Base-by-base conservation (phyloP, 345 rosid species). In the Bretschneidera sinensis region DNA sequence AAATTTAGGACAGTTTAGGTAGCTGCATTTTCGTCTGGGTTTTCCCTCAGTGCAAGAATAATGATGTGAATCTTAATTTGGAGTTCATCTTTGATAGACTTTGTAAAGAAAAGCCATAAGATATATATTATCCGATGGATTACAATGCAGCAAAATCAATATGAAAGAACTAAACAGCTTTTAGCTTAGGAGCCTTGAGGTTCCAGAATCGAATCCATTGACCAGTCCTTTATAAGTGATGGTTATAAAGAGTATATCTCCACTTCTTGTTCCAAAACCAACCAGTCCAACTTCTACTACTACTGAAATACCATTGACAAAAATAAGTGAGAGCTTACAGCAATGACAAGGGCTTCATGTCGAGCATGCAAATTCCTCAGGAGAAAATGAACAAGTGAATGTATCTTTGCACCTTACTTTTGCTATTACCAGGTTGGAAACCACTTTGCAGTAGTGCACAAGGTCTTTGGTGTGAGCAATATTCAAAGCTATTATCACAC, bases 281-380 rank as follows among this genome's bases (percentile, higher is more conserved):
- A 63, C 64, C 60, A 64, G 10, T 56, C 22, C 55, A 21, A 47
- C n/a, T n/a, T n/a, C n/a, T n/a, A n/a, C n/a, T 59, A 59, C 52
- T 31, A 65, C 59, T 24, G 11, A 34, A 13, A 64, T 57, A 68
- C 51, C 60, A 61, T 57, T 66, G 57, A 57, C 72, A 55, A 25
- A 68, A 64, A 51, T 51, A 1, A 63, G 55, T 43, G 58, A 70
- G 73, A 43, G 70, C 57, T 51, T n/a, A 67, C 71, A 79, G 77
- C 50, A 82, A 87, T 87, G 95, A 77, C 78, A 74, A 86, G 88
- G 69, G 62, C 86, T 63, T 87, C 95, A 24, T 87, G 95, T 62
- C 91, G 95, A 64, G 95, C 95, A 43, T 87, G 95, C 86, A 87
- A 82, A 66, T 87, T 84, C 72, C 75, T 87, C 31, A 79, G 95